Percentiles rank a stretch among this genome's conserved stretches.
phyloP scores from a whole-genome alignment of 495 filamentous ascomycete species.

The Pseudoneurospora amorphoporcata region DNA sequence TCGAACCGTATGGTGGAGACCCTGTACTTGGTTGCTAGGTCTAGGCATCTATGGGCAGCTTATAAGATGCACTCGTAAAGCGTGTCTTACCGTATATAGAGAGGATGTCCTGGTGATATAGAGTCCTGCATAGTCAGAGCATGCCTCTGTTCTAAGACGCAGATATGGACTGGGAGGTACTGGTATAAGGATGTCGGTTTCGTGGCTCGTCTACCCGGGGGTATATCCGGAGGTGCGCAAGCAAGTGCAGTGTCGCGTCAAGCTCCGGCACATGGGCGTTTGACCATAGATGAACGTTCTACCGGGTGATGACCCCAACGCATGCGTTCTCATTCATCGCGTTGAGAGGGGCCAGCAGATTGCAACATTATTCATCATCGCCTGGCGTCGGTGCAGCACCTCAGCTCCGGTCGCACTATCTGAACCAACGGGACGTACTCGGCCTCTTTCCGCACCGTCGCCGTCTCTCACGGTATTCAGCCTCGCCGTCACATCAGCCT shows the following conservation, averaged over 20 bases:
- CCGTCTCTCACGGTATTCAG: not conserved
- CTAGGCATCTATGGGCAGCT: not conserved
- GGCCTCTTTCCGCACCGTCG: not conserved
- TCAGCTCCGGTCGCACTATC: not conserved
- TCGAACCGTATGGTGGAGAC: not conserved
- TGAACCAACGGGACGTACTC: not conserved
- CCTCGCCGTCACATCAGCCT: not conserved
- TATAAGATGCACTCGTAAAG: slow-evolving; percentile 22
- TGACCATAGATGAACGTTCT: not conserved
- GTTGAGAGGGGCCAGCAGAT: not conserved
- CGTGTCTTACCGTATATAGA: slow-evolving; percentile 28
- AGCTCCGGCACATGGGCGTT: not conserved
- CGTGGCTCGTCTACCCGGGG: not conserved
- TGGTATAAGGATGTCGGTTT: not conserved
- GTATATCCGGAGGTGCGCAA: slow-evolving; percentile 1
- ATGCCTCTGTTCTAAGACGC: not conserved
- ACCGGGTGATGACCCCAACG: not conserved
- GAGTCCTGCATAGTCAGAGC: slow-evolving; percentile 9
- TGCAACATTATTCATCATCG: not conserved
- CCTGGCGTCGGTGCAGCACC: not conserved
- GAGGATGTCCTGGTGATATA: slow-evolving; percentile 15
- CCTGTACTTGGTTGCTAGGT: not conserved
- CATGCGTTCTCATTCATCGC: not conserved
- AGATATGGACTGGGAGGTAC: not conserved
- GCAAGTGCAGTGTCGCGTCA: slow-evolving; percentile 10